phyloP scores from a whole-genome alignment of 2,329 filamentous ascomycete genomes.

The Epichloe sp. region DNA sequence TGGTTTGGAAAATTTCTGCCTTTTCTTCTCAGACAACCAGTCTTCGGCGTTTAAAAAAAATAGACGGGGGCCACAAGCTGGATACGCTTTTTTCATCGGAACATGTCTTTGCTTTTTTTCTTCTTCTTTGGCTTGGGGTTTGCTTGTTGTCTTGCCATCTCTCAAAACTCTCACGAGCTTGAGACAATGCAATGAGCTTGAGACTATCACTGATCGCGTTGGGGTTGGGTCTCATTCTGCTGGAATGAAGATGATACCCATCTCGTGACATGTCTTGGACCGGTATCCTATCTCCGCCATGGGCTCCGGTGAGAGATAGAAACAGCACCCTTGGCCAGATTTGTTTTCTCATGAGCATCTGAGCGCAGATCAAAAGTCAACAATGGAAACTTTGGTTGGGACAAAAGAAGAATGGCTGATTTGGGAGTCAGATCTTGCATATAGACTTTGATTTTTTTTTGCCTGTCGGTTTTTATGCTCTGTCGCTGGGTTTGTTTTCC shows the following conservation, averaged over 20 bases:
- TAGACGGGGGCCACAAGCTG: conserved; percentile 16
- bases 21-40: conserved; percentile 7
- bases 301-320: not conserved
- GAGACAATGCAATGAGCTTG: conserved; percentile 5
- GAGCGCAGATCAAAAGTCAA: not conserved
- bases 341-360: not conserved
- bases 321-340: not conserved
- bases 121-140: conserved; percentile 1
- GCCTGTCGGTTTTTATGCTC: not conserved
- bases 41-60: conserved; percentile 19
- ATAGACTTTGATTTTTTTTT: not conserved
- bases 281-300: conserved; percentile 1
- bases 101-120: conserved; percentile 1
- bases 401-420: not conserved
- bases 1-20: conserved; percentile 1
- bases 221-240: conserved; percentile 1
- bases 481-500: not conserved
- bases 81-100: conserved; percentile 9
- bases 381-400: not conserved
- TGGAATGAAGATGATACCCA: conserved; percentile 18
- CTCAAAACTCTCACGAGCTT: conserved; percentile 6
- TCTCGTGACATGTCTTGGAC: conserved; percentile 19
- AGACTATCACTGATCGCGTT: not conserved
- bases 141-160: conserved; percentile 7
- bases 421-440: not conserved